Evolutionary conservation across 331 rosid genomes (phyloP).

Genomic region (Pyrus hybrid): DNA sequence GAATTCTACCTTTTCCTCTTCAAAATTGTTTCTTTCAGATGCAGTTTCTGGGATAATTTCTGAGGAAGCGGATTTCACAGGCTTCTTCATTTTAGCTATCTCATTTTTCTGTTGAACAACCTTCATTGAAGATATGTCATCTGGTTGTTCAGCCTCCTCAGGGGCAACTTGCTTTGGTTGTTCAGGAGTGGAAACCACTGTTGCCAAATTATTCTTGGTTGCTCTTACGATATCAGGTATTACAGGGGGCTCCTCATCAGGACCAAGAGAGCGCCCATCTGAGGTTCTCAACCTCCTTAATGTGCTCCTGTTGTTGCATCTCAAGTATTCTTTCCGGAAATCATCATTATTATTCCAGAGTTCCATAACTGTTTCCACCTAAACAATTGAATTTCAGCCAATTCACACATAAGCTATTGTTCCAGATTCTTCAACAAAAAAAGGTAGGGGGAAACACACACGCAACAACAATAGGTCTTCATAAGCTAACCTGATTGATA

Average conservation of each 20-base stretch:
- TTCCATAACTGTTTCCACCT: slow-evolving; percentile 65
- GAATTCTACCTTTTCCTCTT: slow-evolving; percentile 30
- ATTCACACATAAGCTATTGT: slow-evolving; percentile 13
- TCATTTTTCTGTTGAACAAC: slow-evolving; percentile 28
- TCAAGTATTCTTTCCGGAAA: slow-evolving; percentile 59
- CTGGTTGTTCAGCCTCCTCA: slow-evolving; percentile 23
- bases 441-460: not conserved
- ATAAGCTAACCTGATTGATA: slow-evolving; percentile 52
- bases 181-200: slow-evolving; percentile 25
- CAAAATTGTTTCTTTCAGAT: slow-evolving; percentile 37
- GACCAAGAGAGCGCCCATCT: slow-evolving; percentile 76
- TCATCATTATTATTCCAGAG: slow-evolving; percentile 55
- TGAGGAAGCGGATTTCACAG: slow-evolving; percentile 25
- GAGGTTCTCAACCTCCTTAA: slow-evolving; percentile 66
- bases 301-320: slow-evolving; percentile 74
- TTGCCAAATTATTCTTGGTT: slow-evolving; percentile 23
- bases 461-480: not conserved
- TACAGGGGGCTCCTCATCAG: slow-evolving; percentile 69
- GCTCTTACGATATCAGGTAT: slow-evolving; percentile 30
- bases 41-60: slow-evolving; percentile 19
- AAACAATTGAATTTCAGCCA: slow-evolving; percentile 11
- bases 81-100: slow-evolving; percentile 30
- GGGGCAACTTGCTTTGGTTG: slow-evolving; percentile 30
- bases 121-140: slow-evolving; percentile 27
- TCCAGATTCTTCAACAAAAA: not conserved